Evolutionary conservation across 371 early-diverging fungal species (phyloP), one percentile per base, ranked within the genome.

Genomic region (Chytridium lagenaria): DNA sequence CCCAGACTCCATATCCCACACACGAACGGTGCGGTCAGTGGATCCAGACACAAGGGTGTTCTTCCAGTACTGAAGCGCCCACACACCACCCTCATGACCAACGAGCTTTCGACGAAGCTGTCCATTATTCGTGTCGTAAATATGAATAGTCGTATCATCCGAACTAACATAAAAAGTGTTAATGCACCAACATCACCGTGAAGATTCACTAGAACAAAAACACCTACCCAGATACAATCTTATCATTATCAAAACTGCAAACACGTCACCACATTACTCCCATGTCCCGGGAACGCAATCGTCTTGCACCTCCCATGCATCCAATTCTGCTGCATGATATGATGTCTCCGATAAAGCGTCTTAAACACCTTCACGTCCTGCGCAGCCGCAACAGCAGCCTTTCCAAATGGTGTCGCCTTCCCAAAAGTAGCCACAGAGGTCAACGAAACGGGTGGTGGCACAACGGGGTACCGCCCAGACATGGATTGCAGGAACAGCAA

Each of bases 21-120:
- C 92, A 22, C 97, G 89, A 23, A 98, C 94, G 0, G 95, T 94
- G 36, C 98, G 89, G 80, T 99, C 99, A 0, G 97, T 99, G 33
- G 96, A 95, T n/a, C 99, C 99, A 49, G 94, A 94, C 1, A 98
- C 96, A 1, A 99, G 86, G 0, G 93, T 89, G 63, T 93, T 91
- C 52, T 92, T 93, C 40, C 90, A 89, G 72, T 93, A 94, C 69
- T 95, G 92, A 66, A 99, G 85, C 0, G 98, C 94, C 99, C 99
- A 99, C 1, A 99, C 98, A 59, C 99, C 99, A 38, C 99, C 99
- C 31, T 94, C 94, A 80, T 99, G 99, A 5, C 98, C 99, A 19
- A 83, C 84, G 26, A 99, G 86, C 39, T 75, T 77, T 52, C 85
- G 84, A 10, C 86, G 80, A 12, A 89, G 78, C 28, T 83, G 79